Conservation (phyloP, 1,139 yeast genomes). For the Zygoascus hellenicus region DNA sequence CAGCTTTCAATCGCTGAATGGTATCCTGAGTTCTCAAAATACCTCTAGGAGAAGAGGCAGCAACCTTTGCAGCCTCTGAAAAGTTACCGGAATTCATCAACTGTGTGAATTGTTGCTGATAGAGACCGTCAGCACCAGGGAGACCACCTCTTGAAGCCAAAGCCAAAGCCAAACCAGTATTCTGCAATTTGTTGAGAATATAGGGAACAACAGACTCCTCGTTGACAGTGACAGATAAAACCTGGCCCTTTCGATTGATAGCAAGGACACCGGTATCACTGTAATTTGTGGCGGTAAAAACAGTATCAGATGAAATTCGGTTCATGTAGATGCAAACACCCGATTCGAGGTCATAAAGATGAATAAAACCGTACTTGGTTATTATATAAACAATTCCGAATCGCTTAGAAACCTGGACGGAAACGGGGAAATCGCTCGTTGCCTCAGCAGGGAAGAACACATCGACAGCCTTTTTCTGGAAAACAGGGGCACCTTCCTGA, state of each 20-base stretch:
- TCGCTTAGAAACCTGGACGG: slow-evolving; percentile 78
- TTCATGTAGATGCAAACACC: slow-evolving; percentile 92
- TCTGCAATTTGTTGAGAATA: slow-evolving; percentile 77
- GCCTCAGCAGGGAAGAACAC: slow-evolving; percentile 97
- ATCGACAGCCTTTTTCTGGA: slow-evolving; percentile 85
- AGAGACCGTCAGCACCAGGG: slow-evolving; percentile 93
- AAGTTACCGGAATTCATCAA: slow-evolving; percentile 82
- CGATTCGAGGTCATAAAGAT: slow-evolving; percentile 87
- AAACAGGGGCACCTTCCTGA: slow-evolving; percentile 75
- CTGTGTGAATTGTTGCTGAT: slow-evolving; percentile 86
- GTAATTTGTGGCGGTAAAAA: slow-evolving; percentile 81
- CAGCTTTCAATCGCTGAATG: slow-evolving; percentile 82
- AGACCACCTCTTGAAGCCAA: slow-evolving; percentile 94
- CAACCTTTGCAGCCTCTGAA: slow-evolving; percentile 89
- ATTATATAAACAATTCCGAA: slow-evolving; percentile 84
- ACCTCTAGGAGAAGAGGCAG: slow-evolving; percentile 86
- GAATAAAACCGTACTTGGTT: slow-evolving; percentile 95
- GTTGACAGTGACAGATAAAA: slow-evolving; percentile 84
- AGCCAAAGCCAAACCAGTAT: slow-evolving; percentile 79
- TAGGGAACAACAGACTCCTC: slow-evolving; percentile 85
- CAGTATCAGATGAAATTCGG: slow-evolving; percentile 94
- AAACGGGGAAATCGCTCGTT: slow-evolving; percentile 91
- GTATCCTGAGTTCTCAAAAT: slow-evolving; percentile 88
- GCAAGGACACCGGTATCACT: slow-evolving; percentile 79
- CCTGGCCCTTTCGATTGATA: slow-evolving; percentile 93